phyloP scores from a whole-genome alignment of 1,284 basidiomycete genomes.

The Microbotryum lychnidis-dioicae region DNA sequence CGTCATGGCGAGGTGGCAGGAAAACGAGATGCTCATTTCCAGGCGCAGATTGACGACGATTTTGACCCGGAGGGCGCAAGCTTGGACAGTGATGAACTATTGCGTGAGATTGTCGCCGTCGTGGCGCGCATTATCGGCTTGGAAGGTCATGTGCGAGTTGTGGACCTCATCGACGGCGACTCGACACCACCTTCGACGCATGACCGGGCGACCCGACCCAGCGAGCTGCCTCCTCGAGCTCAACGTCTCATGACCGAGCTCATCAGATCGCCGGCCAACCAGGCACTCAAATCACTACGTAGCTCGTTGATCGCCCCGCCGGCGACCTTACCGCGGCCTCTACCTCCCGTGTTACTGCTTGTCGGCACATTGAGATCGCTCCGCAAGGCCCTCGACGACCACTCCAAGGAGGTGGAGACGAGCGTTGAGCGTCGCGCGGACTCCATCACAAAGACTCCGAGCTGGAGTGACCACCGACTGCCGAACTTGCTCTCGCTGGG shows the following conservation, averaged over 20 bases:
- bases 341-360: slow-evolving; percentile 28
- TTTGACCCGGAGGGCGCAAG: neutral
- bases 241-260: slow-evolving; percentile 34
- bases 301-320: slow-evolving; percentile 26
- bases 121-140: slow-evolving; percentile 34
- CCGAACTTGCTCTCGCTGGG: slow-evolving; percentile 33
- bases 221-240: slow-evolving; percentile 25
- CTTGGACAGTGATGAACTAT: slow-evolving; percentile 26
- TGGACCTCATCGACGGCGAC: slow-evolving; percentile 20
- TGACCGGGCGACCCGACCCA: slow-evolving; percentile 7
- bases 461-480: slow-evolving; percentile 21
- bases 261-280: slow-evolving; percentile 35
- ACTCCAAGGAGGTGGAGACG: slow-evolving; percentile 23
- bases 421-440: slow-evolving; percentile 3
- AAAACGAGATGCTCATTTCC: neutral
- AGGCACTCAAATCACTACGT: slow-evolving; percentile 33
- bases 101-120: slow-evolving; percentile 32
- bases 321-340: slow-evolving; percentile 6
- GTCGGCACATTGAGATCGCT: slow-evolving; percentile 33
- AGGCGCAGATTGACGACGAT: slow-evolving; percentile 1
- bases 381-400: slow-evolving; percentile 31
- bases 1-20: slow-evolving; percentile 29
- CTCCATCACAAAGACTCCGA: neutral
- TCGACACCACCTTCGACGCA: slow-evolving; percentile 1
- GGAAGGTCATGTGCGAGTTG: slow-evolving; percentile 30